phyloP scores from a whole-genome alignment of 2,329 filamentous ascomycete genomes.

The Fusarium circinatum region DNA sequence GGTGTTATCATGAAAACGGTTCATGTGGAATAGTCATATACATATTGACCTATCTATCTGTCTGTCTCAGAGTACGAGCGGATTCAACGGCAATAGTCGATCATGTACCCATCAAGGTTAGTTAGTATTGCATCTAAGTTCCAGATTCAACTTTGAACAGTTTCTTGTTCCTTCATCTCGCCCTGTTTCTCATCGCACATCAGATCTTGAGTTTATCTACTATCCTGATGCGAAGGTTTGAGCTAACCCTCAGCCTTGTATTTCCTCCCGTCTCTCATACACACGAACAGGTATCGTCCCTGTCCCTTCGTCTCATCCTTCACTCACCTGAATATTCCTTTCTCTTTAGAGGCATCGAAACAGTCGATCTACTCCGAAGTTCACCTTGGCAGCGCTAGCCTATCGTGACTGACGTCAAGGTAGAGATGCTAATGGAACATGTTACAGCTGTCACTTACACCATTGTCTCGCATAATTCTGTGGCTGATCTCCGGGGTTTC shows the following conservation, averaged over 20 bases:
- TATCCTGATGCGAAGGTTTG: slow-evolving; percentile 2
- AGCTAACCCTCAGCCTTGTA: slow-evolving; percentile 4
- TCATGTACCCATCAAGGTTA: background rate
- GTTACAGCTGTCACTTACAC: slow-evolving; percentile 21
- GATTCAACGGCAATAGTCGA: background rate
- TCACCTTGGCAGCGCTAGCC: slow-evolving; percentile 1
- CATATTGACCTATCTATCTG: background rate
- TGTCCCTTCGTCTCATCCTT: slow-evolving; percentile 36
- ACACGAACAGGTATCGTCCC: slow-evolving; percentile 22
- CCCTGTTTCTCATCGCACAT: slow-evolving; percentile 1
- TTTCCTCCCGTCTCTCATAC: slow-evolving; percentile 19
- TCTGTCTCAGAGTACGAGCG: background rate
- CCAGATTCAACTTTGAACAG: background rate
- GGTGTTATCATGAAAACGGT: background rate
- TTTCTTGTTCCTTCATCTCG: slow-evolving; percentile 3
- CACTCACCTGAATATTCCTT: slow-evolving; percentile 9
- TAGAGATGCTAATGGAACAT: slow-evolving; percentile 2
- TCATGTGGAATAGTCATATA: background rate
- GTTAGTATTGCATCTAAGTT: background rate
- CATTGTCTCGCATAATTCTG: slow-evolving; percentile 31
- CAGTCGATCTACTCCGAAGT: slow-evolving; percentile 6
- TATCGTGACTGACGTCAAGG: slow-evolving; percentile 11
- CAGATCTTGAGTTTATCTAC: slow-evolving; percentile 18
- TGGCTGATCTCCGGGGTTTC: slow-evolving; percentile 34
- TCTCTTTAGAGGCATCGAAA: slow-evolving; percentile 20